These are phyloP conservation scores for Quercus wislizeni DNA, from an alignment of 306 rosid genomes.

Conservation along the genomic window DNA sequence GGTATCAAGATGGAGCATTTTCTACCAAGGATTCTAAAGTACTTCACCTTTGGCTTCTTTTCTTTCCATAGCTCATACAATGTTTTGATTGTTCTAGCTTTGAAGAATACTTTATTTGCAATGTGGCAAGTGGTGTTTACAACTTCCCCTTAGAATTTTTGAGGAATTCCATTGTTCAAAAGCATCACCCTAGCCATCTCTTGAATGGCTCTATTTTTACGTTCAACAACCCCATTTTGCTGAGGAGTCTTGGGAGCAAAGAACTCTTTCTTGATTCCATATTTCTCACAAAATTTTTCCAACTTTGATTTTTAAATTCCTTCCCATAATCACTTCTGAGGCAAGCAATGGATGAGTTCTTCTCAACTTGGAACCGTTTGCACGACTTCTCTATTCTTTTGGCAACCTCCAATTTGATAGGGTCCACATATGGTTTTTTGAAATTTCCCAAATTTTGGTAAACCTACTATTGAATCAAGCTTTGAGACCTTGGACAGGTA, in stretches of 20 bases:
- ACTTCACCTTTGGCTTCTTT: too few species aligned
- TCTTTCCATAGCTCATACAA: background rate
- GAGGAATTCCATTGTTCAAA: accelerated
- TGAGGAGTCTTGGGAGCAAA: too few species aligned
- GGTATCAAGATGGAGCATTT: background rate
- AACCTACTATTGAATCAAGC: background rate
- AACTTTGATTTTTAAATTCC: background rate
- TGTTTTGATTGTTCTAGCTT: background rate
- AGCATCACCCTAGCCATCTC: background rate
- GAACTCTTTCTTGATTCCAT: too few species aligned
- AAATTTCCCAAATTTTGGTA: background rate
- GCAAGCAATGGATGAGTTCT: background rate
- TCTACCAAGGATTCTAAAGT: background rate
- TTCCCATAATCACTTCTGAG: background rate
- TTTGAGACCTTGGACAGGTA: background rate
- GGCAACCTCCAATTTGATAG: background rate
- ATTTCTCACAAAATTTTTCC: too few species aligned
- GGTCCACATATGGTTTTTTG: background rate
- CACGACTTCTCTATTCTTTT: background rate
- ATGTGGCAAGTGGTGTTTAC: background rate
- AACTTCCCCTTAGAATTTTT: background rate
- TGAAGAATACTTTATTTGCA: background rate
- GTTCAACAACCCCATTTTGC: too few species aligned
- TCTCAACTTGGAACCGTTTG: background rate
- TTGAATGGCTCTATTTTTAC: background rate